Evolutionary conservation across 805 yeast species (phyloP), one percentile per base, ranked within the genome.

Genomic region (Naumovozyma castellii): DNA sequence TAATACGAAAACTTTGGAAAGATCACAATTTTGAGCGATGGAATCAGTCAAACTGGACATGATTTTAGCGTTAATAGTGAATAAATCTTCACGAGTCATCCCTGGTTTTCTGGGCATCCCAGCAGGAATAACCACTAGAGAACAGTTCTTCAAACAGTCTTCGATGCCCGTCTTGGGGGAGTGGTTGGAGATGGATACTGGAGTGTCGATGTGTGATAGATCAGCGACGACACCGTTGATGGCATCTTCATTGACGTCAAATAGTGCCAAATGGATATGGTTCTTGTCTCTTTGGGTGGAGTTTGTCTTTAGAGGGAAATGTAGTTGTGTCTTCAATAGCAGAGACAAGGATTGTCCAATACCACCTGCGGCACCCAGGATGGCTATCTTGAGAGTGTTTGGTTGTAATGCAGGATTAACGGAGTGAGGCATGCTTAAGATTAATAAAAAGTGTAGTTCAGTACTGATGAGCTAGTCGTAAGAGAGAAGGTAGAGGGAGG

Each of bases 91-190:
- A 66, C 95, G 78, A 44, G 94, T 82, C 95, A 84, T 84, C 42
- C 95, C 95, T 32, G 95, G 95, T 68, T 85, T 85, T 69, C 95
- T 80, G 56, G 95, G 94, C 32, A 84, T 80, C 46, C 95, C 95
- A 28, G 95, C 95, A 35, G 94, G 94, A 53, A 67, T 66, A 38
- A 65, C 54, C 19, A 54, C 48, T 18, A 59, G 36, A 32, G 46
- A 42, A 3, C 61, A 50, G 31, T 45, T 43, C 3, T 36, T 39
- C 30, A 61, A 40, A 47, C 66, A 49, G 43, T 50, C 43, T 34
- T 54, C 49, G 38, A 62, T 43, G 15, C 62, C 74, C 5, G 43
- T 50, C 34, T 50, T 51, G 37, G 90, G 85, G 51, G 77, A 73
- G 62, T 65, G 76, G 5, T 83, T 73, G 35, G 71, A 55, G 37